Evolutionary conservation across 2,329 filamentous ascomycete genomes (phyloP).

Genomic region (Phialocephala sp.): DNA sequence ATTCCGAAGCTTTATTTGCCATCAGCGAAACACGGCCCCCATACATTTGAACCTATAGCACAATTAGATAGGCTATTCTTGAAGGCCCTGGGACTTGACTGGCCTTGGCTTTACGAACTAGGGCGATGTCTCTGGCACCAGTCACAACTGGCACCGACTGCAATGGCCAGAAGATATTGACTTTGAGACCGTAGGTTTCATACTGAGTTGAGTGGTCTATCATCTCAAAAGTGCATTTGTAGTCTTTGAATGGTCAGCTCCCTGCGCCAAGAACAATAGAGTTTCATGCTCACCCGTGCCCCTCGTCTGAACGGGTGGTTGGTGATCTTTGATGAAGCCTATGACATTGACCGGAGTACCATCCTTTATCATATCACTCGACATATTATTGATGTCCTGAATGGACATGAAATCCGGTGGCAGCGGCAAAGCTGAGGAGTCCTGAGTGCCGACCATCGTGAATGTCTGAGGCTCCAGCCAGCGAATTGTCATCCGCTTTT

Average conservation of each 20-base stretch:
- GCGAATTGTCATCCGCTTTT: too few species aligned
- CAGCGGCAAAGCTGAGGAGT: conserved; percentile 29
- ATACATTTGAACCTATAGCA: conserved; percentile 49
- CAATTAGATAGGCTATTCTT: conserved; percentile 27
- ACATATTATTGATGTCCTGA: conserved; percentile 47
- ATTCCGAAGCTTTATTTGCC: conserved; percentile 48
- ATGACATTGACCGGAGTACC: conserved; percentile 61
- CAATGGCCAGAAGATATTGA: conserved; percentile 66
- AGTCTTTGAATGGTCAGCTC: conserved; percentile 51
- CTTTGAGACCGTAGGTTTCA: conserved; percentile 46
- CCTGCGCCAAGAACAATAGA: neutral
- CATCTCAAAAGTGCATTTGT: conserved; percentile 64
- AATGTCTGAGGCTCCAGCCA: neutral
- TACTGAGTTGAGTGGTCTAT: conserved; percentile 59
- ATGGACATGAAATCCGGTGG: conserved; percentile 53
- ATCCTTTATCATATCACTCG: conserved; percentile 46
- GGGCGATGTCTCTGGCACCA: conserved; percentile 66
- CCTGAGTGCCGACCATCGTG: conserved; percentile 20
- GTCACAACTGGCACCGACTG: conserved; percentile 53
- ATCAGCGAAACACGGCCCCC: conserved; percentile 50
- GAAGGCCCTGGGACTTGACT: conserved; percentile 32
- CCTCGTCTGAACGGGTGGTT: conserved; percentile 56
- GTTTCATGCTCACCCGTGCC: conserved; percentile 53
- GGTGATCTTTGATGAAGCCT: conserved; percentile 72
- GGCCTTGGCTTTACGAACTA: conserved; percentile 61